Percentiles rank a stretch among this genome's conserved stretches.
Evolutionary conservation across 208 protist species (phyloP).

Genomic region (Kentomonas sorsogonicus): DNA sequence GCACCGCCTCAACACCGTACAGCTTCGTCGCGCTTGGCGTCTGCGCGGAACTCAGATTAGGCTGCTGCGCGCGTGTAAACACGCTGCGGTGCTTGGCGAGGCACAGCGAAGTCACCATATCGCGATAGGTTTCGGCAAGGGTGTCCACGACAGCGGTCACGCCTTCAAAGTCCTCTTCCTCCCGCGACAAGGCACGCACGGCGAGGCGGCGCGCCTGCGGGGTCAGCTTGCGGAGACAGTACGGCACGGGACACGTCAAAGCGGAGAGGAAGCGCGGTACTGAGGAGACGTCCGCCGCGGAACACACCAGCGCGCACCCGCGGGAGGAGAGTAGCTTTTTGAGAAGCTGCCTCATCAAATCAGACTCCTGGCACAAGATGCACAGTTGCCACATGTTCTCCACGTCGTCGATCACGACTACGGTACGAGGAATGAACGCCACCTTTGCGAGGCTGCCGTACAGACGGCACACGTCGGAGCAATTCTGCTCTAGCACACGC

Average conservation of each 20-base stretch:
- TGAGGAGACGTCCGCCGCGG: slow-evolving; percentile 29
- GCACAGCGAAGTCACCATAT: too few relatives aligned
- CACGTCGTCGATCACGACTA: slow-evolving; percentile 62
- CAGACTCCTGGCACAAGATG: slow-evolving; percentile 18
- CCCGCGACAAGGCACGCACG: too few relatives aligned
- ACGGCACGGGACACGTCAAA: not conserved
- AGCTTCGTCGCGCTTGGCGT: slow-evolving; percentile 17
- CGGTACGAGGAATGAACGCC: slow-evolving; percentile 19
- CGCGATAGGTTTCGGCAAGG: too few relatives aligned
- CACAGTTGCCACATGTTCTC: slow-evolving; percentile 40
- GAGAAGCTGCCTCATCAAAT: slow-evolving; percentile 25
- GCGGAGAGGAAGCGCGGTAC: slow-evolving; percentile 21
- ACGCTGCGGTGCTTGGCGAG: too few relatives aligned
- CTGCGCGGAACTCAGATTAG: too few relatives aligned
- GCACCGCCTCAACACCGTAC: slow-evolving; percentile 41
- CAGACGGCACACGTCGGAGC: not conserved
- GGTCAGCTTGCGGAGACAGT: not conserved
- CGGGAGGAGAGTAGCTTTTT: slow-evolving; percentile 21
- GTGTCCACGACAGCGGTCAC: not conserved
- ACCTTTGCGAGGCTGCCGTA: not conserved
- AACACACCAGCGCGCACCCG: slow-evolving; percentile 40
- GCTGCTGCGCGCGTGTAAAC: too few relatives aligned
- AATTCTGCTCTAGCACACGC: not conserved
- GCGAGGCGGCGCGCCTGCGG: not conserved
- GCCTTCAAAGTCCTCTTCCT: not conserved